Evolutionary conservation across 2,329 filamentous ascomycete genomes (phyloP).

Genomic region (Myriosclerotinia curreyana): DNA sequence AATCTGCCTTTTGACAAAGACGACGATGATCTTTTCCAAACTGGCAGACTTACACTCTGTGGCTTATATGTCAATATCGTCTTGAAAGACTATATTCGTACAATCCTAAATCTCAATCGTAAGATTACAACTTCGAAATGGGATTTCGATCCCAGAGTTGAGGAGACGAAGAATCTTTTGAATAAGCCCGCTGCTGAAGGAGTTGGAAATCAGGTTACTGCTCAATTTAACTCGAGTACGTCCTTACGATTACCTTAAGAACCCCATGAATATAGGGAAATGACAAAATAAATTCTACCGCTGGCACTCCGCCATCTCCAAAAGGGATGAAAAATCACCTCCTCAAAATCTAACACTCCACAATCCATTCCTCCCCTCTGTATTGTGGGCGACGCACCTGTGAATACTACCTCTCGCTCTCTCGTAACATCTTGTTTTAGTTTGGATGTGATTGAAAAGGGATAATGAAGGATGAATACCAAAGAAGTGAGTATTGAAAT

Average conservation of each 20-base stretch:
- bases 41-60: slow-evolving; percentile 68
- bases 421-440: slow-evolving; percentile 11
- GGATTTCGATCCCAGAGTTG: slow-evolving; percentile 68
- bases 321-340: slow-evolving; percentile 66
- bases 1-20: slow-evolving; percentile 63
- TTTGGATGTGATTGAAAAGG: too few species aligned
- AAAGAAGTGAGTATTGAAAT: neutral
- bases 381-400: slow-evolving; percentile 8
- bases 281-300: slow-evolving; percentile 51
- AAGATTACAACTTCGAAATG: slow-evolving; percentile 17
- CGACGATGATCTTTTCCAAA: slow-evolving; percentile 78
- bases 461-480: neutral
- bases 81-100: slow-evolving; percentile 71
- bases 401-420: slow-evolving; percentile 10
- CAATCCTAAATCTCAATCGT: slow-evolving; percentile 44
- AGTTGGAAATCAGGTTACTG: slow-evolving; percentile 76
- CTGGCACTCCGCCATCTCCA: slow-evolving; percentile 75
- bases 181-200: slow-evolving; percentile 45
- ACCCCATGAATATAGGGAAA: neutral
- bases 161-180: slow-evolving; percentile 54
- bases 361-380: neutral
- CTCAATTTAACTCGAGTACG: slow-evolving; percentile 73
- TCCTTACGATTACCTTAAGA: neutral
- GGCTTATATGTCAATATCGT: slow-evolving; percentile 77
- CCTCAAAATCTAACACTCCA: neutral